Evolutionary conservation across 2,329 filamentous ascomycete species (phyloP).

Genomic region (Biscogniauxia mediterranea): DNA sequence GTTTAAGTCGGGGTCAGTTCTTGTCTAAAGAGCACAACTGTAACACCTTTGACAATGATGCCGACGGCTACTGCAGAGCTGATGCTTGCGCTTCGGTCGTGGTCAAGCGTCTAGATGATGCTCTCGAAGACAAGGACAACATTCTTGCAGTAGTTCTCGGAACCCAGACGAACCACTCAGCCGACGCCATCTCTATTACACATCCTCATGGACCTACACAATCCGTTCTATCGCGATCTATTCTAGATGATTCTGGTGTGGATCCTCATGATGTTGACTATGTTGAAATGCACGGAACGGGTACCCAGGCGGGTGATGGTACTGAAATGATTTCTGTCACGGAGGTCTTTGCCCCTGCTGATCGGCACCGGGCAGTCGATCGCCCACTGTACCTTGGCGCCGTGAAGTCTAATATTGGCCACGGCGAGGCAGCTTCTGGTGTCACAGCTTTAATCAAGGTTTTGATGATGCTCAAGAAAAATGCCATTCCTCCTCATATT

Average conservation of each 20-base stretch:
- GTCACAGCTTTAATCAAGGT: constrained; percentile 63
- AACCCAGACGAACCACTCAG: constrained; percentile 77
- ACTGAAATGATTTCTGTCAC: constrained; percentile 80
- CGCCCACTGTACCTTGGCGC: constrained; percentile 61
- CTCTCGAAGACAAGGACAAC: constrained; percentile 72
- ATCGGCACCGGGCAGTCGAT: constrained; percentile 44
- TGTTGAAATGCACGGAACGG: constrained; percentile 87
- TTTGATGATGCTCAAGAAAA: constrained; percentile 63
- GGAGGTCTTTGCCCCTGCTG: constrained; percentile 47
- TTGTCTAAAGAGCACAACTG: constrained; percentile 74
- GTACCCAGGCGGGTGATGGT: constrained; percentile 80
- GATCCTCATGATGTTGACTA: constrained; percentile 77
- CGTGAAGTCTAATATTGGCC: constrained; percentile 63
- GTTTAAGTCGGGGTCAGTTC: constrained; percentile 74
- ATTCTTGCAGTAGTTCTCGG: constrained; percentile 74
- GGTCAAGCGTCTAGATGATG: constrained; percentile 77
- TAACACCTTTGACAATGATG: constrained; percentile 77
- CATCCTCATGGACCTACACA: constrained; percentile 79
- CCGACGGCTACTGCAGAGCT: constrained; percentile 80
- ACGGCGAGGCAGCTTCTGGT: constrained; percentile 61
- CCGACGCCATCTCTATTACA: constrained; percentile 78
- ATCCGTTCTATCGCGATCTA: constrained; percentile 65
- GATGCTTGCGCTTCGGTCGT: constrained; percentile 74
- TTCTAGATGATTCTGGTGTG: constrained; percentile 70
- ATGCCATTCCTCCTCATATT: constrained; percentile 61